These are phyloP conservation scores for Cladosporium sp. DNA, from an alignment of 2,329 filamentous ascomycete genomes.

Conservation along the genomic window DNA sequence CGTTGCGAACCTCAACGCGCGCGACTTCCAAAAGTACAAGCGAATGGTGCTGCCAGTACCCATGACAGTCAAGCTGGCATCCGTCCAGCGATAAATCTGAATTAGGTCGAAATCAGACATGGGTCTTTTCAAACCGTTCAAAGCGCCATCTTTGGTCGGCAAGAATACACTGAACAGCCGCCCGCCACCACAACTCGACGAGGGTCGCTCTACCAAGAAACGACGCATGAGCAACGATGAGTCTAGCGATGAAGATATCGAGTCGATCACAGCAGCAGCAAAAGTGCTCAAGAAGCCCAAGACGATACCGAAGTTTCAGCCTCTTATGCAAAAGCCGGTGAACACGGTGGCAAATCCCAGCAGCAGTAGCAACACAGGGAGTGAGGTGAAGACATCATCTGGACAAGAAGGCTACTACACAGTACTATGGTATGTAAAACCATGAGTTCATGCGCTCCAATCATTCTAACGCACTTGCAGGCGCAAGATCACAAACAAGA, in stretches of 20 bases:
- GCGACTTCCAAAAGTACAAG: not conserved
- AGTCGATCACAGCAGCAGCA: conserved; percentile 28
- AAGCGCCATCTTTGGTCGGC: conserved; percentile 18
- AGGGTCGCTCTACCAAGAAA: conserved; percentile 43
- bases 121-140: conserved; percentile 23
- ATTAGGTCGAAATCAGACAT: not conserved
- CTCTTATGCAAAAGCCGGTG: conserved; percentile 33
- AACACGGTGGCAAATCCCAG: conserved; percentile 30
- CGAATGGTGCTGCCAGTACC: not conserved
- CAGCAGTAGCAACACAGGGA: conserved; percentile 18
- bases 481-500: conserved; percentile 70
- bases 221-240: conserved; percentile 38
- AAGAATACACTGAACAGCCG: conserved; percentile 7
- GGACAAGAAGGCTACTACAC: conserved; percentile 43
- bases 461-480: conserved; percentile 37
- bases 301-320: conserved; percentile 25
- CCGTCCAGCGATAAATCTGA: not conserved
- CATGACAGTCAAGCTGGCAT: not conserved
- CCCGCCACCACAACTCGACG: conserved; percentile 21
- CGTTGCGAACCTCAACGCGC: not conserved
- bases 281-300: conserved; percentile 36
- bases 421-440: conserved; percentile 41
- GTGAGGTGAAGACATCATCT: conserved; percentile 19
- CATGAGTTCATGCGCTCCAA: not conserved
- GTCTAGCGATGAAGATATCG: conserved; percentile 28